A percentile compares a stretch with the other conserved stretches of the same genome.
These are phyloP conservation scores for Xylaria telfairii DNA, from an alignment of 495 filamentous ascomycete species.

Conservation along the genomic window DNA sequence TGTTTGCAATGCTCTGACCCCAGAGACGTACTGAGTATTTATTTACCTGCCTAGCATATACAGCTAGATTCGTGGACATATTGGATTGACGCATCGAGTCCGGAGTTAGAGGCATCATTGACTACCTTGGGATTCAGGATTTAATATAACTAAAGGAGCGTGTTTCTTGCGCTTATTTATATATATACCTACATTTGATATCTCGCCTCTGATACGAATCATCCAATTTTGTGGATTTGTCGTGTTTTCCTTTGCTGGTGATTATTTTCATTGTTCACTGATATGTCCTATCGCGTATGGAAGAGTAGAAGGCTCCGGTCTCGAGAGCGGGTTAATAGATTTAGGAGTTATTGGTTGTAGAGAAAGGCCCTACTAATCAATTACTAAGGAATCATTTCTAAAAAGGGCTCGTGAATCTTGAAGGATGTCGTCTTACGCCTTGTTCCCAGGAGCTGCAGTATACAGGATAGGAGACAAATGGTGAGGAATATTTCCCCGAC, in stretches of 20 bases:
- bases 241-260: neutral
- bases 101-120: conserved; percentile 13
- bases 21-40: neutral
- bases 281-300: too few relatives aligned
- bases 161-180: conserved; percentile 1
- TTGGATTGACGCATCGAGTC: conserved; percentile 10
- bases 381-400: too few relatives aligned
- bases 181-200: neutral
- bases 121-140: neutral
- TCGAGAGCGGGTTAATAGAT: too few relatives aligned
- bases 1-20: neutral
- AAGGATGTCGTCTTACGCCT: too few relatives aligned
- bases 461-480: too few relatives aligned
- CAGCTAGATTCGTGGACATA: neutral
- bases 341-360: too few relatives aligned
- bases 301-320: too few relatives aligned
- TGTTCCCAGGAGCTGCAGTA: too few relatives aligned
- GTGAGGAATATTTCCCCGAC: too few relatives aligned
- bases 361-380: too few relatives aligned
- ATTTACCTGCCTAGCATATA: conserved; percentile 1
- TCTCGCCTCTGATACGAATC: neutral
- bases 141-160: conserved; percentile 9
- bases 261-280: too few relatives aligned
- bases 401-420: too few relatives aligned
- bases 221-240: neutral